Percentiles rank a stretch among this genome's conserved stretches.
These are phyloP conservation scores for Pleoardoris graminearum DNA, from an alignment of 2,329 filamentous ascomycete genomes.

Conservation along the genomic window DNA sequence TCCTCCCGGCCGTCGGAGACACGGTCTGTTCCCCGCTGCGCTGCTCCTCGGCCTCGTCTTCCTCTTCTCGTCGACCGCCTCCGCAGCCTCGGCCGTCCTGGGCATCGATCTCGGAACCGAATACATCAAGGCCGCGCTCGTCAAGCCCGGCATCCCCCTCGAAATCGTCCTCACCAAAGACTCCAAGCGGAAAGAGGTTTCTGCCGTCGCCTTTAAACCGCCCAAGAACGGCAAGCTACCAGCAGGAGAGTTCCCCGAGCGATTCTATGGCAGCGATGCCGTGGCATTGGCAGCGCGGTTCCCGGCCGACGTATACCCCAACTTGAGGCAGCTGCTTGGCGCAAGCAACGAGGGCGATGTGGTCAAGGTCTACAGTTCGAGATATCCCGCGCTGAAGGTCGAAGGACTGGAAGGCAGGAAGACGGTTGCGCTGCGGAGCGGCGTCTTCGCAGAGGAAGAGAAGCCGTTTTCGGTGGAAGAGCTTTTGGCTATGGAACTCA, in stretches of 20 bases:
- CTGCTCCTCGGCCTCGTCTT: conserved; percentile 57
- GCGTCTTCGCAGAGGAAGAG: conserved; percentile 68
- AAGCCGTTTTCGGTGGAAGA: conserved; percentile 79
- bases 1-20: conserved; percentile 51
- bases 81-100: conserved; percentile 74
- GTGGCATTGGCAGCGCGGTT: conserved; percentile 84
- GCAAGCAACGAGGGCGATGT: conserved; percentile 61
- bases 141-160: conserved; percentile 95
- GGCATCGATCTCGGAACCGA: conserved; percentile 94
- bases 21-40: conserved; percentile 47
- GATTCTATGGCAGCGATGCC: conserved; percentile 89
- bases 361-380: conserved; percentile 69
- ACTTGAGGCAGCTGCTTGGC: conserved; percentile 89
- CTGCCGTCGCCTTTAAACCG: conserved; percentile 92
- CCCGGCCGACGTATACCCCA: conserved; percentile 91
- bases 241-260: conserved; percentile 71
- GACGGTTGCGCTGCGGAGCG: conserved; percentile 82
- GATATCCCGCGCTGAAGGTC: conserved; percentile 78
- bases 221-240: conserved; percentile 64
- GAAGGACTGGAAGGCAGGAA: conserved; percentile 59
- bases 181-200: conserved; percentile 91
- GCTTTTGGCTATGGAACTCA: conserved; percentile 91
- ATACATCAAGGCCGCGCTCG: conserved; percentile 93
- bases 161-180: conserved; percentile 98
- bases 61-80: conserved; percentile 60